Conservation (phyloP, 805 yeast species). For the Candida boleticola region DNA sequence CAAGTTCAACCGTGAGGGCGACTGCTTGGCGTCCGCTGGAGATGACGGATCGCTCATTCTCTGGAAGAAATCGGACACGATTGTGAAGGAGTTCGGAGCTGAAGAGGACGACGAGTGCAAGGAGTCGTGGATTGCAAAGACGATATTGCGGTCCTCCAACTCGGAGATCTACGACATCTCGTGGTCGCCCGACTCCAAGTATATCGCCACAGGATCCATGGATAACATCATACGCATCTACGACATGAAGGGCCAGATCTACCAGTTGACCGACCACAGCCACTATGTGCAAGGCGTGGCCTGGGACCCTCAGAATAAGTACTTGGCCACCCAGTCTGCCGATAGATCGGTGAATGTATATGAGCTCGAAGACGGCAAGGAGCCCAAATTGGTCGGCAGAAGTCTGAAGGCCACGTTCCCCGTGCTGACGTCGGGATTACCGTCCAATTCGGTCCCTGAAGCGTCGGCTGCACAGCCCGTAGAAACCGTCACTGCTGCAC, state of each 20-base stretch:
- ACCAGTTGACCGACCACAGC: constrained; percentile 66
- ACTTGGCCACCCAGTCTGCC: constrained; percentile 82
- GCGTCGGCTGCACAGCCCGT: not conserved
- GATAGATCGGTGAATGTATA: constrained; percentile 82
- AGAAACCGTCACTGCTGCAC: not conserved
- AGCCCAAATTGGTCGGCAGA: constrained; percentile 10
- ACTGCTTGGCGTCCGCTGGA: constrained; percentile 81
- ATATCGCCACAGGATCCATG: constrained; percentile 86
- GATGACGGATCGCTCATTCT: constrained; percentile 89
- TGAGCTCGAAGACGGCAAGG: constrained; percentile 27
- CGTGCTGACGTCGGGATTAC: no score
- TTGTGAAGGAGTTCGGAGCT: constrained; percentile 61
- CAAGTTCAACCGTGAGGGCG: constrained; percentile 71
- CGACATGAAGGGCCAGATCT: constrained; percentile 52
- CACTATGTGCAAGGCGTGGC: constrained; percentile 95
- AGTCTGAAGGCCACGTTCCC: constrained; percentile 1
- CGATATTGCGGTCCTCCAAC: constrained; percentile 55
- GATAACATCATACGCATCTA: constrained; percentile 79
- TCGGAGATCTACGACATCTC: constrained; percentile 87
- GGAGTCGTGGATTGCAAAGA: constrained; percentile 74
- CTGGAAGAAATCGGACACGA: constrained; percentile 63
- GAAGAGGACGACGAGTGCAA: constrained; percentile 51
- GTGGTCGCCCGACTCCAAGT: constrained; percentile 86
- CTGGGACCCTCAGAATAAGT: constrained; percentile 89
- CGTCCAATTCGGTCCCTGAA: not conserved